Base-by-base conservation (phyloP, 2,329 filamentous ascomycete species). In the Ophiocordyceps robertsii region DNA sequence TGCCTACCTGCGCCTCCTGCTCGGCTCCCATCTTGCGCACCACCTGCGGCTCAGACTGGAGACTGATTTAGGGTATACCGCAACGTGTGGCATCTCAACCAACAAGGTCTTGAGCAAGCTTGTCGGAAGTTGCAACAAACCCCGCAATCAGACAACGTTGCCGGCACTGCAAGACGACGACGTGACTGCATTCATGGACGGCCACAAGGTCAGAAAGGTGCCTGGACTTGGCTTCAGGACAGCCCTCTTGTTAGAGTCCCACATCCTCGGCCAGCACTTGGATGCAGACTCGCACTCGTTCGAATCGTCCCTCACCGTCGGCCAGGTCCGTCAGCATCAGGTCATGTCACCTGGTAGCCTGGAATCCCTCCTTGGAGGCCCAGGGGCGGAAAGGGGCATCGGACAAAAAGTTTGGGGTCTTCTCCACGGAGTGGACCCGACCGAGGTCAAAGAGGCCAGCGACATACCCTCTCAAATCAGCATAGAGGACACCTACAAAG, bases 401-500 rank as follows among this genome's bases (percentile, higher is more conserved):
- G 86, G 87, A 1, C 58, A 66, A 30, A 82, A 77, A 50, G 65
- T 88, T 3, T 96, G 87, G 87, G 69, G 67, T 16, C 67, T 95
- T 7, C 64, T 96, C 2, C 82, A 95, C 57, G 90, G 89, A 6
- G 69, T 87, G 27, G 90, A 96, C 57, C 65, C 78, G 41, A 70
- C 73, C 1, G 79, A 85, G 45, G 87, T 96, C 16, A 77, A 79
- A 40, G 70, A 79, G 47, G 82, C 79, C 2, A 76, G 75, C 50
- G 74, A 79, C 37, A 62, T 93, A 2, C 90, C 90, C 0, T 79
- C 77, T 1, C 89, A 95, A 60, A 93, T 96, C 56, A 92, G 86
- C 59, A 92, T 96, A 48, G 90, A 96, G 57, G 89, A 96, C 61
- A 92, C 87, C 14, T 96, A 94, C 58, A 72, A 76, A 21, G 77